Percentiles rank a stretch among this genome's conserved stretches.
Evolutionary conservation across 116 monocot species (phyloP).

Genomic region (Cymodocea nodosa): DNA sequence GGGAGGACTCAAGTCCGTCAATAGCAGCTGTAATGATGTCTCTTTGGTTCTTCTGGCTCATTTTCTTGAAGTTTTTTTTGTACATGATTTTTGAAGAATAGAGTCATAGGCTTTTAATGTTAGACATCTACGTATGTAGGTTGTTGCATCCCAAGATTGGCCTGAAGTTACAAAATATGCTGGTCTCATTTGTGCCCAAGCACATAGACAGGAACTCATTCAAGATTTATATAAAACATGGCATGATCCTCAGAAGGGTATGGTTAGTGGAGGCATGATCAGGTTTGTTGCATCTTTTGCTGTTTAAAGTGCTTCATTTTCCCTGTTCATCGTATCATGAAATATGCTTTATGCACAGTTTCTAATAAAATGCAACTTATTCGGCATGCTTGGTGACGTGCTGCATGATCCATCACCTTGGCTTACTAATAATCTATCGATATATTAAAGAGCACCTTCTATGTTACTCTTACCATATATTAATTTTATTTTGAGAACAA

Average conservation of each 20-base stretch:
- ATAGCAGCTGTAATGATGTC: conserved; percentile 57
- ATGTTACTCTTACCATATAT: too few species aligned
- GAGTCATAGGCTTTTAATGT: neutral
- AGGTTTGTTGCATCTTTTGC: conserved; percentile 17
- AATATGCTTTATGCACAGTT: too few species aligned
- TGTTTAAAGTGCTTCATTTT: too few species aligned
- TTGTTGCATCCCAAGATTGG: conserved; percentile 87
- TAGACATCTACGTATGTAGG: conserved; percentile 16
- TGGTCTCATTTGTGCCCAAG: conserved; percentile 64
- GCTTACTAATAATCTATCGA: too few species aligned
- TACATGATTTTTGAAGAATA: neutral
- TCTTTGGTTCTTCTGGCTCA: neutral
- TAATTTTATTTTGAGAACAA: too few species aligned
- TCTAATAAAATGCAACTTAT: too few species aligned
- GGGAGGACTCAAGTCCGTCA: conserved; percentile 74
- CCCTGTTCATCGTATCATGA: too few species aligned
- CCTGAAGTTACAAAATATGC: conserved; percentile 76
- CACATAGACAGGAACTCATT: conserved; percentile 67
- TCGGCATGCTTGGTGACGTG: too few species aligned
- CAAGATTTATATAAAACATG: conserved; percentile 52
- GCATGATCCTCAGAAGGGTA: conserved; percentile 53
- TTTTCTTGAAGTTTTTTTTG: neutral
- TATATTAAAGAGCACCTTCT: too few species aligned
- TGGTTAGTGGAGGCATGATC: conserved; percentile 61
- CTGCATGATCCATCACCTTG: too few species aligned